Base-by-base conservation (phyloP, 352 stramenopile genomes). In the Phytopythium boreale region DNA sequence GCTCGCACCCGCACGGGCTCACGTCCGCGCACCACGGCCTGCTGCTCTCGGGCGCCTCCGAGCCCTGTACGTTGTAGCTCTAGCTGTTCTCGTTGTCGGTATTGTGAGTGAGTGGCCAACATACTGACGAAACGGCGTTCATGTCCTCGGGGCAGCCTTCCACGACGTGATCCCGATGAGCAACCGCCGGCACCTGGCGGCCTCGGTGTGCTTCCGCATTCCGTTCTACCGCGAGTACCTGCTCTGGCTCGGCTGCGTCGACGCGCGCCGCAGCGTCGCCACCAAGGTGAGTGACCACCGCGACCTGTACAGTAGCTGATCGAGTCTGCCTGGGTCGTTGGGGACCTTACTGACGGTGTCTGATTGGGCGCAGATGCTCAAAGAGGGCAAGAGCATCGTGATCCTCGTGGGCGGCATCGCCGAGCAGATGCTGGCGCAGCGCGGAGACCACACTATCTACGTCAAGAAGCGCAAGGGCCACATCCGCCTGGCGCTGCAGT, bases 381-480 rank as follows among this genome's bases (percentile, higher is more conserved):
- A 67, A 22, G 77, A 81, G 56, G 84, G 78, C 55, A 90, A 92
- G 70, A 93, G 82, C 64, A 63, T 92, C 49, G 82, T 91, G 26
- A 95, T 94, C 41, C 57, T 93, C 19, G 83, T 95, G 43, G 85
- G 87, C 5, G 84, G 85, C 36, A 92, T 93, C 69, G 67, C 81
- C 19, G 87, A 95, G 79, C 84, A 95, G 69, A 92, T 95, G 85
- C 64, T 93, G 24, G 86, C 84, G 47, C 66, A 89, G 59, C 74
- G 72, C 19, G 77, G 80, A 37, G 77, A 93, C 47, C 87, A 95
- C 46, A 83, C 75, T 29, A 77, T 95, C 56, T 92, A 91, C 70
- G 78, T 83, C 60, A 87, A 88, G 62, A 82, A 91, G 55, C 82
- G 87, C 67, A 95, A 94, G 64, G 85, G 87, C n/a, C 84, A 92